A percentile compares a stretch with the other conserved stretches of the same genome.
Evolutionary conservation across 164 flowering plant genomes (phyloP).

Genomic region (Tinospora cordifolia): DNA sequence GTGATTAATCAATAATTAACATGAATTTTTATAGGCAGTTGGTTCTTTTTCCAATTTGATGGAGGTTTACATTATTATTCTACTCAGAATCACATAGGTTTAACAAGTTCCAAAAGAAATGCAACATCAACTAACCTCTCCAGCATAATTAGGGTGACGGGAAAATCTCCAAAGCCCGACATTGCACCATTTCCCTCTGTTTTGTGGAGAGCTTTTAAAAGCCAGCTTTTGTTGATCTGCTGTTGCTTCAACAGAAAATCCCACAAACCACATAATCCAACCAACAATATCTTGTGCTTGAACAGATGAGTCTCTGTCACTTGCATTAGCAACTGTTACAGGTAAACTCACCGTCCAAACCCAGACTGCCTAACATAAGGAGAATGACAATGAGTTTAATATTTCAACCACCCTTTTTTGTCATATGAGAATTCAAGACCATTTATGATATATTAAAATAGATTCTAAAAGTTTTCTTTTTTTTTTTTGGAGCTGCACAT

Average conservation of each 20-base stretch:
- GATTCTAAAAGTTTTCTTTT: not conserved
- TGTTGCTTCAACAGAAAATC: slow-evolving; percentile 56
- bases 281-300: slow-evolving; percentile 63
- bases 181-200: slow-evolving; percentile 87
- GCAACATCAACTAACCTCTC: slow-evolving; percentile 56
- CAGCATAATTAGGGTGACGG: slow-evolving; percentile 94
- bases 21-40: too few relatives aligned
- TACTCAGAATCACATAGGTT: too few relatives aligned
- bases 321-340: slow-evolving; percentile 82
- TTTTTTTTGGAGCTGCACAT: not conserved
- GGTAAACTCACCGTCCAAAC: slow-evolving; percentile 97
- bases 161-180: slow-evolving; percentile 73
- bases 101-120: not conserved
- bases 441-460: not conserved
- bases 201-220: slow-evolving; percentile 75
- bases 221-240: slow-evolving; percentile 84
- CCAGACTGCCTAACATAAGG: slow-evolving; percentile 78
- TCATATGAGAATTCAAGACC: not conserved
- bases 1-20: too few relatives aligned
- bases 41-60: too few relatives aligned
- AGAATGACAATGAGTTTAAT: slow-evolving; percentile 5
- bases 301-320: slow-evolving; percentile 55
- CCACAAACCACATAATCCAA: slow-evolving; percentile 84
- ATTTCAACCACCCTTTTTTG: not conserved
- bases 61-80: too few relatives aligned